Conservation (phyloP, 768 basidiomycete genomes). For the Tulasnella sp. region DNA sequence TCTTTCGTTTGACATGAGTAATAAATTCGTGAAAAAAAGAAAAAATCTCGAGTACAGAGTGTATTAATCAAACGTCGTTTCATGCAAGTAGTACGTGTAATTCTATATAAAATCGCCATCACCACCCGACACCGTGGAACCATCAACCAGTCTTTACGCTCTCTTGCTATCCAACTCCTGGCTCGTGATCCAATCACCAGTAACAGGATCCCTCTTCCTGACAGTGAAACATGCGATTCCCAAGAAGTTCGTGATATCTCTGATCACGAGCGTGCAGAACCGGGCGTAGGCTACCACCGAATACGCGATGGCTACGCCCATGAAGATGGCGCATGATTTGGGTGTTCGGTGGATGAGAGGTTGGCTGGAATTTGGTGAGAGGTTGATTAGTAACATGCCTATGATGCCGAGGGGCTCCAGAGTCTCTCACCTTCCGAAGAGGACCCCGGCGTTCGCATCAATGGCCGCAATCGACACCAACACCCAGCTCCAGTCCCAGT, state of each 20-base stretch:
- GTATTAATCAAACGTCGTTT: neutral
- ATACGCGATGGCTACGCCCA: conserved; percentile 64
- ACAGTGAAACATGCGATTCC: conserved; percentile 96
- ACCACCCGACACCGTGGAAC: neutral
- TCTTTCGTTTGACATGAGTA: neutral
- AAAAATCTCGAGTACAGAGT: neutral
- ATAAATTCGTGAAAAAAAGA: neutral
- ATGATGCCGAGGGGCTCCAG: conserved; percentile 21
- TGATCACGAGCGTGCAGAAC: conserved; percentile 79
- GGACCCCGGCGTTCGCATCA: conserved; percentile 73
- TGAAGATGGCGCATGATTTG: conserved; percentile 60
- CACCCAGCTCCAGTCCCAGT: conserved; percentile 83
- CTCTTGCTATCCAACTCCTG: conserved; percentile 27
- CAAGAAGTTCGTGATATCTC: conserved; percentile 82
- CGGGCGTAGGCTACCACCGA: conserved; percentile 68
- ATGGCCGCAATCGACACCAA: conserved; percentile 72
- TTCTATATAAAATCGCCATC: neutral
- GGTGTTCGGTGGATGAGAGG: conserved; percentile 73
- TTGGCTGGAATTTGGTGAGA: conserved; percentile 35
- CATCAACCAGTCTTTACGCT: conserved; percentile 6
- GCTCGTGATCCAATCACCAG: conserved; percentile 24
- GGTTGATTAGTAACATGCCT: conserved; percentile 15
- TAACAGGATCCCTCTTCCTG: conserved; percentile 62
- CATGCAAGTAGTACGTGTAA: neutral
- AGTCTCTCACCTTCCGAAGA: conserved; percentile 57